Evolutionary conservation across 148 eudicot genomes (phyloP).

Genomic region (Fagopyrum homotropicum): DNA sequence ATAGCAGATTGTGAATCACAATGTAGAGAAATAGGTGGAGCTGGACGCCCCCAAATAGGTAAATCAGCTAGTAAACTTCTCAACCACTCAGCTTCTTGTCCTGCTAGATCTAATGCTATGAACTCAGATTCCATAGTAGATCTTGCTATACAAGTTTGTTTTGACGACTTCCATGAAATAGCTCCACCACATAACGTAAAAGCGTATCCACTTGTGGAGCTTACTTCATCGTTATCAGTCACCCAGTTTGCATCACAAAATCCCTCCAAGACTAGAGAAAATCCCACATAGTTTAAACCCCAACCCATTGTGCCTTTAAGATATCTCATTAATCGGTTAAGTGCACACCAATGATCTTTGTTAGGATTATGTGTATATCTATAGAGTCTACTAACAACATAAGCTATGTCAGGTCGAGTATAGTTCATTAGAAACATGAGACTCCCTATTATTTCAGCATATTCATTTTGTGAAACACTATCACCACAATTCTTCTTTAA

Average conservation of each 20-base stretch:
- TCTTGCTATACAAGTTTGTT: background rate
- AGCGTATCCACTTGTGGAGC: background rate
- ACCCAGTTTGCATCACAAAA: slow-evolving; percentile 4
- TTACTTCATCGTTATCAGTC: background rate
- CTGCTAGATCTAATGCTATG: background rate
- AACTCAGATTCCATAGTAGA: background rate
- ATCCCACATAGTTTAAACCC: background rate
- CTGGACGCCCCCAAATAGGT: background rate
- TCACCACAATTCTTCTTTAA: background rate
- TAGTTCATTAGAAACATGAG: background rate
- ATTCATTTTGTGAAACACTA: slow-evolving; percentile 2
- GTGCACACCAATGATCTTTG: too few species aligned
- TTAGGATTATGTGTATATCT: too few species aligned
- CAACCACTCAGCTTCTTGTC: background rate
- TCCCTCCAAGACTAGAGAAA: background rate
- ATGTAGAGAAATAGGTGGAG: background rate
- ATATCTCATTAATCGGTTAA: slow-evolving; percentile 3
- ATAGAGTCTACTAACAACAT: too few species aligned
- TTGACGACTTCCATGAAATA: background rate
- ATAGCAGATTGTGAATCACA: slow-evolving; percentile 12
- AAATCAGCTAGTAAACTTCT: background rate
- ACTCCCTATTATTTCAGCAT: background rate
- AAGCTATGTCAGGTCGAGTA: background rate
- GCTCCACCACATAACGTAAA: background rate
- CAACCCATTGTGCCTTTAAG: background rate